phyloP scores from a whole-genome alignment of 139 green algal species.

The Diplosphaera chodatii region DNA sequence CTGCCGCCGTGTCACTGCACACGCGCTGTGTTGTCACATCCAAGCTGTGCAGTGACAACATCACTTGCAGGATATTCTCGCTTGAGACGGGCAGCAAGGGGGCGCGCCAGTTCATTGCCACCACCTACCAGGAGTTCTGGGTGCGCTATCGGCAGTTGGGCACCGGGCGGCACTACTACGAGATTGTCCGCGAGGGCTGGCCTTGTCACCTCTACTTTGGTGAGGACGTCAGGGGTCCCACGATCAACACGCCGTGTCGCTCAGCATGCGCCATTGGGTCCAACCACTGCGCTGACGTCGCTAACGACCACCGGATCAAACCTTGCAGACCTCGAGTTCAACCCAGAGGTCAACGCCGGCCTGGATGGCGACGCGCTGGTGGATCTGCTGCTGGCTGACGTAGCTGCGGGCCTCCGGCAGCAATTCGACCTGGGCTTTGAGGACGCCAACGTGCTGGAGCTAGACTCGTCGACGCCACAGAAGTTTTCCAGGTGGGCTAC shows the following conservation, averaged over 20 bases:
- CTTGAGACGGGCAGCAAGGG: slow-evolving; percentile 4
- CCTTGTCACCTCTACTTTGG: slow-evolving; percentile 90
- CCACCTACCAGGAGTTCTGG: slow-evolving; percentile 32
- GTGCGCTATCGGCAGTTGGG: slow-evolving; percentile 10
- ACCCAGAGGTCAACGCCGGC: slow-evolving; percentile 33
- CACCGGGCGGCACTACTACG: slow-evolving; percentile 41
- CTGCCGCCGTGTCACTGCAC: no score
- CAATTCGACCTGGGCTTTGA: slow-evolving; percentile 3
- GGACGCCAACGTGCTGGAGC: slow-evolving; percentile 43
- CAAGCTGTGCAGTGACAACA: no score
- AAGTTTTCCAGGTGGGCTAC: slow-evolving; percentile 77
- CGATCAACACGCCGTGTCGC: no score
- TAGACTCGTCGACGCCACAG: slow-evolving; percentile 57
- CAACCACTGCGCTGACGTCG: no score
- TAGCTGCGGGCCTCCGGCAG: slow-evolving; percentile 12
- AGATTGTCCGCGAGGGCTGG: slow-evolving; percentile 52
- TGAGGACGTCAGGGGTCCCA: no score
- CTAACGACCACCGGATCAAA: no score
- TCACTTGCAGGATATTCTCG: slow-evolving; percentile 20
- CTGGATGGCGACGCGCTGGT: slow-evolving; percentile 55
- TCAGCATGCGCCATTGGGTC: no score
- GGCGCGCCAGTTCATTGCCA: slow-evolving; percentile 29
- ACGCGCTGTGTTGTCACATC: no score
- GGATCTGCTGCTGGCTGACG: slow-evolving; percentile 40
- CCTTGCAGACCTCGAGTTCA: slow-evolving; percentile 26